Evolutionary conservation across 768 basidiomycete species (phyloP).

Genomic region (Phaeolepiota aurea): DNA sequence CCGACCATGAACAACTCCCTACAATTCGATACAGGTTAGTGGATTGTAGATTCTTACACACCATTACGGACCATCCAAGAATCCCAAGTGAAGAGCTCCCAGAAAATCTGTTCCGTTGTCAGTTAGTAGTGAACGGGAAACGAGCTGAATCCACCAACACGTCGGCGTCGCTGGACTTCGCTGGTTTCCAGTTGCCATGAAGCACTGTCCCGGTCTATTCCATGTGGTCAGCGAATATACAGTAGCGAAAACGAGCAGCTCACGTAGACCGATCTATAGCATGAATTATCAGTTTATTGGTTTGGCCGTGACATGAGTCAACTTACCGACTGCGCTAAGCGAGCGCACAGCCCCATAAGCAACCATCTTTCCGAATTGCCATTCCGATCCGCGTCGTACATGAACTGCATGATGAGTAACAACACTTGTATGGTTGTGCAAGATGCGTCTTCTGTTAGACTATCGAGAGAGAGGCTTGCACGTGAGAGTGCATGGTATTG

Average conservation of each 20-base stretch:
- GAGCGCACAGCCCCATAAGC: constrained; percentile 32
- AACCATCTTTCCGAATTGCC: constrained; percentile 41
- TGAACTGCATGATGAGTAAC: constrained; percentile 32
- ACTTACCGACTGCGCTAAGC: constrained; percentile 37
- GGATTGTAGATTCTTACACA: not conserved
- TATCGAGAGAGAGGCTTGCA: constrained; percentile 37
- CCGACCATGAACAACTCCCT: constrained; percentile 44
- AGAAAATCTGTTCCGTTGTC: constrained; percentile 29
- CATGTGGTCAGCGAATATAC: constrained; percentile 1
- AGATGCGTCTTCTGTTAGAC: constrained; percentile 34
- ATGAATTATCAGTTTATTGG: too few relatives aligned
- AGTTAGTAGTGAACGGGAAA: not conserved
- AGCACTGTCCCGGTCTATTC: constrained; percentile 42
- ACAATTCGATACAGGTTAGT: constrained; percentile 2
- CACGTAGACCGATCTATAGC: constrained; percentile 44
- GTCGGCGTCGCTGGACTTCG: constrained; percentile 38
- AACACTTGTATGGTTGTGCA: constrained; percentile 39
- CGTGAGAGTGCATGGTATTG: constrained; percentile 39
- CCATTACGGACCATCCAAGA: constrained; percentile 32
- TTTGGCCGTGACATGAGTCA: not conserved
- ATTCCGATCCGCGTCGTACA: constrained; percentile 31
- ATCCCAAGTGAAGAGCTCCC: constrained; percentile 45
- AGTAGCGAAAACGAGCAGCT: constrained; percentile 12
- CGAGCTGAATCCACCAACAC: constrained; percentile 15
- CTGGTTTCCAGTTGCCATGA: constrained; percentile 35